A percentile compares a stretch with the other conserved stretches of the same genome.
These are phyloP conservation scores for Sporothrix variecibatus DNA, from an alignment of 2,329 filamentous ascomycete species.

Conservation along the genomic window DNA sequence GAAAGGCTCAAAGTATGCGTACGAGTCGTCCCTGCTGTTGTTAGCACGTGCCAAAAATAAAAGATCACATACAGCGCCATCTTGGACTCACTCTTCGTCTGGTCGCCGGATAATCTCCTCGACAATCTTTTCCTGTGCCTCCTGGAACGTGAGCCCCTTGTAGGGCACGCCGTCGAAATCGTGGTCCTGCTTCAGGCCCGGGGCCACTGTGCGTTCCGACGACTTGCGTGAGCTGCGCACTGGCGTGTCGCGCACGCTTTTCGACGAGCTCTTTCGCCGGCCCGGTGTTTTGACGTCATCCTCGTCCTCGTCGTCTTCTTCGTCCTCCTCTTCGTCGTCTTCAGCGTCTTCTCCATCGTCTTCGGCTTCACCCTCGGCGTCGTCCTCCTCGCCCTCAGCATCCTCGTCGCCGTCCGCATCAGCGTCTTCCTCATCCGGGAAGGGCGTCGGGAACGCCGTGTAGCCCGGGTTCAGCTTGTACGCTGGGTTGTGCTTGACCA, in stretches of 20 bases:
- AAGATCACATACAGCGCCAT: not conserved
- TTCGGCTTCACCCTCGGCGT: slow-evolving; percentile 29
- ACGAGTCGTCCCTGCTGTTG: slow-evolving; percentile 54
- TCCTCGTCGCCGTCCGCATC: slow-evolving; percentile 38
- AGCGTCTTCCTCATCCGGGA: slow-evolving; percentile 56
- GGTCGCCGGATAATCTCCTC: slow-evolving; percentile 70
- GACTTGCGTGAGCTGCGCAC: slow-evolving; percentile 27
- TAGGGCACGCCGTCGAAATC: slow-evolving; percentile 62
- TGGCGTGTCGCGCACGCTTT: slow-evolving; percentile 23
- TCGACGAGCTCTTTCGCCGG: slow-evolving; percentile 32
- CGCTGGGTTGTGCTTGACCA: slow-evolving; percentile 83
- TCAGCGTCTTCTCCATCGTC: slow-evolving; percentile 35
- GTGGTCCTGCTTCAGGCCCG: slow-evolving; percentile 45
- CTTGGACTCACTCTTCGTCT: slow-evolving; percentile 57
- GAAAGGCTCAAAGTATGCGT: slow-evolving; percentile 72
- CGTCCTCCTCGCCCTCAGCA: slow-evolving; percentile 32
- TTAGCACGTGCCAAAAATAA: not conserved
- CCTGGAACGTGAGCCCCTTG: slow-evolving; percentile 74
- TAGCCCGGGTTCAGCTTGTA: slow-evolving; percentile 69
- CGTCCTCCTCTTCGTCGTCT: slow-evolving; percentile 38
- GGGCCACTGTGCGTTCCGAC: slow-evolving; percentile 24
- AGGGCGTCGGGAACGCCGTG: slow-evolving; percentile 70
- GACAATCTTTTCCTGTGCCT: slow-evolving; percentile 83
- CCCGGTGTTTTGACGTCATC: slow-evolving; percentile 26
- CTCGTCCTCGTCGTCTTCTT: slow-evolving; percentile 31